These are phyloP conservation scores for Aspergillus pseudonomiae DNA, from an alignment of 2,329 filamentous ascomycete genomes.

Conservation along the genomic window DNA sequence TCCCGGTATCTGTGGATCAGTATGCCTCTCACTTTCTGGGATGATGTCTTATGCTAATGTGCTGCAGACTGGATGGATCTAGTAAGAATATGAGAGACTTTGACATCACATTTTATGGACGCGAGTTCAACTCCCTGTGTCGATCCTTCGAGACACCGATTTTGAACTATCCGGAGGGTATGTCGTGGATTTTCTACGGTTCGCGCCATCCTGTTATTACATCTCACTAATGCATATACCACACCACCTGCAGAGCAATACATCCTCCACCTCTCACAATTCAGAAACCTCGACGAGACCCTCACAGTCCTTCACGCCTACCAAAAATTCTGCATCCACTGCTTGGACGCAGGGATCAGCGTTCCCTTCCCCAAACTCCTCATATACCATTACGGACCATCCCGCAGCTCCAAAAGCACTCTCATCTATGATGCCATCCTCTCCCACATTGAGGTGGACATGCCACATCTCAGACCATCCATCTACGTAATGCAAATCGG, in stretches of 20 bases:
- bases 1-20: too few relatives aligned
- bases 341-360: background rate
- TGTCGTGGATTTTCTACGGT: too few relatives aligned
- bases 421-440: too few relatives aligned
- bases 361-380: background rate
- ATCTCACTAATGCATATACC: too few relatives aligned
- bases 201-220: too few relatives aligned
- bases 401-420: too few relatives aligned
- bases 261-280: constrained; percentile 13
- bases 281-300: constrained; percentile 11
- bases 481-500: constrained; percentile 14
- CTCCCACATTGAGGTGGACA: too few relatives aligned
- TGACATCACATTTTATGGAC: constrained; percentile 14
- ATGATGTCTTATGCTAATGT: too few relatives aligned
- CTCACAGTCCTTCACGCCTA: constrained; percentile 10
- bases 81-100: background rate
- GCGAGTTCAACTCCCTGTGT: constrained; percentile 13
- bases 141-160: constrained; percentile 2
- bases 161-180: constrained; percentile 12
- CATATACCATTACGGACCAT: too few relatives aligned
- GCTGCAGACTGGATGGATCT: too few relatives aligned
- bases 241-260: constrained; percentile 7
- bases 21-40: too few relatives aligned
- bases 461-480: background rate
- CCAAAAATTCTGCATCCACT: background rate